phyloP scores from a whole-genome alignment of 441 rosid genomes.

The Francoa sonchifolia region DNA sequence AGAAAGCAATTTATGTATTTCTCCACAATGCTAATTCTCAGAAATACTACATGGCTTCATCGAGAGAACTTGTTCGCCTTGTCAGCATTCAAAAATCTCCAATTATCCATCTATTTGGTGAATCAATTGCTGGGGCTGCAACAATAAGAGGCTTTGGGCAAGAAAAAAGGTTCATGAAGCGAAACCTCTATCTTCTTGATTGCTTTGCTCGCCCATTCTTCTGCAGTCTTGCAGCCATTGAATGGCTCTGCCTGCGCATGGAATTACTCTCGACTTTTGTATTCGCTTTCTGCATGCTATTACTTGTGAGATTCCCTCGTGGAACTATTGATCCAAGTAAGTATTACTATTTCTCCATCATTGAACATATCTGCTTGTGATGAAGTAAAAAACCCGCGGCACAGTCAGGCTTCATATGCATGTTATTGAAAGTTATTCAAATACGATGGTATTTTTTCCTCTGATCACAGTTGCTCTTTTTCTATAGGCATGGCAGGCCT shows the following conservation, averaged over 20 bases:
- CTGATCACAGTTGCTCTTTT: conserved; percentile 16
- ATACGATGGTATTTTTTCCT: too few relatives aligned
- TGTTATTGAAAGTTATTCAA: too few relatives aligned
- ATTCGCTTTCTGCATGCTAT: conserved; percentile 96
- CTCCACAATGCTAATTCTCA: too few relatives aligned
- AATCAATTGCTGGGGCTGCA: conserved; percentile 98
- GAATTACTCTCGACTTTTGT: conserved; percentile 93
- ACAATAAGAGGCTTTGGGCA: conserved; percentile 98
- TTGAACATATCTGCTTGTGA: conserved; percentile 1
- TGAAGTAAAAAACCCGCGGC: too few relatives aligned
- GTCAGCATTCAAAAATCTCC: conserved; percentile 99
- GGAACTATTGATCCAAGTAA: conserved; percentile 97
- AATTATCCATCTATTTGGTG: conserved; percentile 87
- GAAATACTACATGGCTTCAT: conserved; percentile 99
- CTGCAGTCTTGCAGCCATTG: conserved; percentile 95
- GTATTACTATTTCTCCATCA: conserved; percentile 17
- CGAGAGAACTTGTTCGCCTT: conserved; percentile 94
- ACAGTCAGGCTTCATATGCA: too few relatives aligned
- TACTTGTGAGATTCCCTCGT: conserved; percentile 91
- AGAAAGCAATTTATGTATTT: too few relatives aligned
- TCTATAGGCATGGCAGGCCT: conserved; percentile 97
- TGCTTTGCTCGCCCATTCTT: conserved; percentile 98
- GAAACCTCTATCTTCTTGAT: conserved; percentile 96
- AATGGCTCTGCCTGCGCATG: conserved; percentile 99
- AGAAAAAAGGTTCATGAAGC: conserved; percentile 94